A percentile compares a stretch with the other conserved stretches of the same genome.
Conservation (phyloP, 371 early-diverging fungal species). For the Zopfochytrium polystomum region DNA sequence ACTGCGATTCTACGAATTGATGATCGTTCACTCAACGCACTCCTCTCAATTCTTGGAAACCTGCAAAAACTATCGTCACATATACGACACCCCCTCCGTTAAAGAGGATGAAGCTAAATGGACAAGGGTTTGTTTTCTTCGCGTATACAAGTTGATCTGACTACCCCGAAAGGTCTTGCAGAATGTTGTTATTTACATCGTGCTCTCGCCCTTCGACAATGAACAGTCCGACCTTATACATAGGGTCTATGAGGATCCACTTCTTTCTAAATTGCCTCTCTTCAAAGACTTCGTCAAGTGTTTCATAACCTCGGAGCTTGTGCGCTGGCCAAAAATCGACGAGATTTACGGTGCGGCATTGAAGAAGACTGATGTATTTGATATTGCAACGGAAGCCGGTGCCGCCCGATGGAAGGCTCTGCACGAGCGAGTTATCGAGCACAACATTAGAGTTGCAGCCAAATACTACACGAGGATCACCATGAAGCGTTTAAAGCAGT, state of each 20-base stretch:
- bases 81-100: conserved; percentile 81
- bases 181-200: conserved; percentile 77
- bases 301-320: conserved; percentile 87
- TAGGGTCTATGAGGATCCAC: conserved; percentile 73
- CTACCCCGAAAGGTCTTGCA: conserved; percentile 53
- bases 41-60: conserved; percentile 83
- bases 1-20: conserved; percentile 88
- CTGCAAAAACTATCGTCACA: conserved; percentile 86
- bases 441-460: conserved; percentile 94
- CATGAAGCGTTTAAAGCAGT: conserved; percentile 69
- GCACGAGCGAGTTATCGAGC: conserved; percentile 92
- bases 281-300: conserved; percentile 77
- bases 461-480: conserved; percentile 91
- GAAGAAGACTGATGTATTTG: conserved; percentile 69
- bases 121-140: conserved; percentile 55
- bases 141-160: background rate
- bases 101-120: conserved; percentile 77
- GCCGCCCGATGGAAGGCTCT: conserved; percentile 79
- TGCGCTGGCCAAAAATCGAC: conserved; percentile 91
- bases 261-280: conserved; percentile 68
- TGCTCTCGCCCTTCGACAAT: conserved; percentile 90
- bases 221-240: conserved; percentile 93
- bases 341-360: conserved; percentile 75
- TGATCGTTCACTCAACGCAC: conserved; percentile 92
- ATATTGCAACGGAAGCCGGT: conserved; percentile 64